These are phyloP conservation scores for Talaromyces sp. DNA, from an alignment of 2,329 filamentous ascomycete genomes.

Conservation along the genomic window DNA sequence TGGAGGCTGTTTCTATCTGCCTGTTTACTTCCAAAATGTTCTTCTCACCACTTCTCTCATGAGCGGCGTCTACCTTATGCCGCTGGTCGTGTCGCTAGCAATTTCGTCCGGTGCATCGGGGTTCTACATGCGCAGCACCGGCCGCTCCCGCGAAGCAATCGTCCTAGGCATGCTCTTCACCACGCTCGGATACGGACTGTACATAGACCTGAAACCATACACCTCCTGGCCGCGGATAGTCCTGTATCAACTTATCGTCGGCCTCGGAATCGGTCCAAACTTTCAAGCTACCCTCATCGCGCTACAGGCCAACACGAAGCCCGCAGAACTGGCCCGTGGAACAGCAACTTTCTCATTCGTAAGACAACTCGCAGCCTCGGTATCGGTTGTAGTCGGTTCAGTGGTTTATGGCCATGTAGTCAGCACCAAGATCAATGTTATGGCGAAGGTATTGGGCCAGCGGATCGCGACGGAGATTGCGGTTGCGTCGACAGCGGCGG, in stretches of 20 bases:
- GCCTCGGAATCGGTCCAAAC: conserved; percentile 59
- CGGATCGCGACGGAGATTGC: conserved; percentile 27
- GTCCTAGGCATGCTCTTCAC: conserved; percentile 56
- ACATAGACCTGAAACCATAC: conserved; percentile 56
- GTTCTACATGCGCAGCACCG: conserved; percentile 70
- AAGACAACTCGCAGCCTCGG: conserved; percentile 55
- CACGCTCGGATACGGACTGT: conserved; percentile 63
- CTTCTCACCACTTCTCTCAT: conserved; percentile 65
- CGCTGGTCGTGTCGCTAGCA: conserved; percentile 65
- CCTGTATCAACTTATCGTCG: conserved; percentile 57
- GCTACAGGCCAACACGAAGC: conserved; percentile 59
- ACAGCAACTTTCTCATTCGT: conserved; percentile 61
- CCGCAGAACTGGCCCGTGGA: conserved; percentile 59
- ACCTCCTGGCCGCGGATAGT: conserved; percentile 50
- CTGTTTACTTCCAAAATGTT: conserved; percentile 78
- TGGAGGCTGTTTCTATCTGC: conserved; percentile 72
- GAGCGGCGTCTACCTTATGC: conserved; percentile 70
- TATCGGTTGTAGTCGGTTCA: conserved; percentile 58
- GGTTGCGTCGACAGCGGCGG: conserved; percentile 32
- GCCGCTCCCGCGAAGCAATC: conserved; percentile 62
- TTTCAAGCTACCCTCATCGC: conserved; percentile 62
- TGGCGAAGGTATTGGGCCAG: conserved; percentile 24
- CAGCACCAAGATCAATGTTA: conserved; percentile 30
- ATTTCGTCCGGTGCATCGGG: conserved; percentile 58
- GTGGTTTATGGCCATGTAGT: conserved; percentile 34